Evolutionary conservation across 169 alveolate species (phyloP), one percentile per base, ranked within the genome.

Genomic region (Cryptosporidium baileyi): DNA sequence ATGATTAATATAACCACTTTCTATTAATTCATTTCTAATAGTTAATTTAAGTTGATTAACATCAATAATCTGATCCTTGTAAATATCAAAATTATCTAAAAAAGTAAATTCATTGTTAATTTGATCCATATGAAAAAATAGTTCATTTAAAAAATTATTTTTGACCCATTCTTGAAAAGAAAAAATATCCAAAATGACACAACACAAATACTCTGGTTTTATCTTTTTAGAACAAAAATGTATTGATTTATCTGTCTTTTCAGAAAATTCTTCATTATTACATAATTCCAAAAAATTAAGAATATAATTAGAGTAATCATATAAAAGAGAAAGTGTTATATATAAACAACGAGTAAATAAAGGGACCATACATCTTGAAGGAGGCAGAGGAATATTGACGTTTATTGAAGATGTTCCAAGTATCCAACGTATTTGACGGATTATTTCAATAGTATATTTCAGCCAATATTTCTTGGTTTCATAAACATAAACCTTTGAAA

Each of bases 361-460:
- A 8, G 85, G 85, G 40, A 74, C 85, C 30, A 74, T 51, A 28
- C 34, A 74, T 36, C 60, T 74, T 4, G 85, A 74, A 34, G 85
- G 85, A 15, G 85, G 85, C 3, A 74, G 67, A 38, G 85, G 60
- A 13, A 67, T 34, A 40, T 54, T 40, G 28, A 28, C 36, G 19
- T 74, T 67, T 36, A 74, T 74, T 34, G 85, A 36, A 38, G 85
- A 51, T 2, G 15, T 57, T 34, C 85, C 85, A 32, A 74, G 67
- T 34, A 74, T 52, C 85, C 85, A 74, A 38, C 85, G 65, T 17
- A 74, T 57, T 59, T 74, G 85, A 54, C 67, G 65, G n/a, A 57
- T 74, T 11, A 74, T 45, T 36, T 74, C 85, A 19, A 74, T 41
- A n/a, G 85, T 49, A 57, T 74, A 74, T 43, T 74, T 74, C n/a